Base-by-base conservation (phyloP, 352 stramenopile species). In the Plasmopara viticola region DNA sequence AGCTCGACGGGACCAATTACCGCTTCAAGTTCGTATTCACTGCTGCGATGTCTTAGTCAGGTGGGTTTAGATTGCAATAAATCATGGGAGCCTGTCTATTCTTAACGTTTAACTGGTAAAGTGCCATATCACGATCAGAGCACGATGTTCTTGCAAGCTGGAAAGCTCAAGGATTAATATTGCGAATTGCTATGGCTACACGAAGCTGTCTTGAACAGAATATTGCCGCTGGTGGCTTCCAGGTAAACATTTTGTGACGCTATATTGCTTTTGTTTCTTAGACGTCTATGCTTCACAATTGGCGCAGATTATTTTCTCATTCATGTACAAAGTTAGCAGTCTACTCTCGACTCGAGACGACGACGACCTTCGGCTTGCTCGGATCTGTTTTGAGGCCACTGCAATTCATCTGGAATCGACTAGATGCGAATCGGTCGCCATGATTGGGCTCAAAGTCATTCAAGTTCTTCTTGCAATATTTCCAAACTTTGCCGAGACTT, bases 21-120 rank as follows among this genome's bases (percentile, higher is more conserved):
- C 62, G 7, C 48, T 68, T 7, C 79, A 87, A 59, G 53, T 82
- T 29, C 70, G 71, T 15, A 64, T 90, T 42, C 86, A 75, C n/a
- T 72, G 62, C 38, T 87, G 74, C 60, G 87, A 87, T 44, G 51
- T 84, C 25, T 38, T 90, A 15, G 44, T 87, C 29, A 86, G 77
- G 79, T 87, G 56, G 29, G 52, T 48, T 44, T 48, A 14, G 17
- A 31, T 54, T 12, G 6, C 41, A 44, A 18, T 35, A 43, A 34
- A 13, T 35, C 5, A 6, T 35, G 10, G 2, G 13, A 8, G 5
- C 12, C 1, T n/a, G 14, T 15, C 8, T 7, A 17, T 41, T 17
- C 2, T 15, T 17, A 18, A 18, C 14, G 18, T 18, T 17, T 17
- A 13, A 41, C 28, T 45, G 20, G 37, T 58, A 33, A 37, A 72